Conservation (phyloP, 257 asterid species). For the Solanum okadae region DNA sequence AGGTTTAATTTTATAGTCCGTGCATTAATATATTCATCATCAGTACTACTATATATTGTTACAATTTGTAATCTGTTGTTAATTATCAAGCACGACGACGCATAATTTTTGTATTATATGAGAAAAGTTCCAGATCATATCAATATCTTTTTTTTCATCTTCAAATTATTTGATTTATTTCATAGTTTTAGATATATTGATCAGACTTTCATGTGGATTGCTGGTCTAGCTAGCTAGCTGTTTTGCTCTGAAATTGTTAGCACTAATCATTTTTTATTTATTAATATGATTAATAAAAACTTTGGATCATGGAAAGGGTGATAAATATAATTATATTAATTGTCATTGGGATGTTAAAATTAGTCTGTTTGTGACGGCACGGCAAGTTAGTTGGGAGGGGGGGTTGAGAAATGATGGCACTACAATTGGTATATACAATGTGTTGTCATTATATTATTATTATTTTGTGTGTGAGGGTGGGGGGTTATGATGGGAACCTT, state of each 20-base stretch:
- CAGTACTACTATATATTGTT: neutral
- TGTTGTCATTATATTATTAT: neutral
- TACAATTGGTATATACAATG: neutral
- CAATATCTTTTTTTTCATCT: neutral
- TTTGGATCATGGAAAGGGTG: neutral
- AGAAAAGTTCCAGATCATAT: neutral
- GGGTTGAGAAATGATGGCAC: neutral
- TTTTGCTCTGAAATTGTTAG: neutral
- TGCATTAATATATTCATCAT: neutral
- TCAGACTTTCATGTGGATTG: neutral
- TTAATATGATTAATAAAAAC: neutral
- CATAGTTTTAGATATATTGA: neutral
- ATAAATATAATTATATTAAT: neutral
- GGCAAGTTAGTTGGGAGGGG: neutral
- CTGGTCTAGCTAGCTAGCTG: neutral
- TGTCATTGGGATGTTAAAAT: neutral
- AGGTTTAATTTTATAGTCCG: neutral
- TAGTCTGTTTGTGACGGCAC: slow-evolving; percentile 1
- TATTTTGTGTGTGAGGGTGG: neutral
- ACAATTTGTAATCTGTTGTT: neutral
- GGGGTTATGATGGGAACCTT: neutral
- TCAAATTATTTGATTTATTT: neutral
- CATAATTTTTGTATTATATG: neutral
- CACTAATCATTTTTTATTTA: neutral
- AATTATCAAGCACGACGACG: neutral